Evolutionary conservation across 257 asterid species (phyloP).

Genomic region (Penstemon barbatus): DNA sequence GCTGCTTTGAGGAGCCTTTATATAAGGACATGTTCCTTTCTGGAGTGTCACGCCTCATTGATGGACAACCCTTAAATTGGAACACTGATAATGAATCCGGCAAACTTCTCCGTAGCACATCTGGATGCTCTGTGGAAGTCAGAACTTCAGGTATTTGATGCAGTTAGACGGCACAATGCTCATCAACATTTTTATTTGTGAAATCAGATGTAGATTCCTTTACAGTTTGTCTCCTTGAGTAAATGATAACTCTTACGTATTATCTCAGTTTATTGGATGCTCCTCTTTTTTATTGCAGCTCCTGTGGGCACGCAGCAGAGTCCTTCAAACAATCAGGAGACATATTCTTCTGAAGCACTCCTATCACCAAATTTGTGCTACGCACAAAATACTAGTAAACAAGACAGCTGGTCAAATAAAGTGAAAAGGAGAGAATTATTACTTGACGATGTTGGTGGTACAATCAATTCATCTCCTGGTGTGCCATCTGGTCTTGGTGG

Average conservation of each 20-base stretch:
- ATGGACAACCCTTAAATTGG: constrained; percentile 48
- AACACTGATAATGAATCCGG: constrained; percentile 54
- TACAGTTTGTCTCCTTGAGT: constrained; percentile 6
- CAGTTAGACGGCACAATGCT: constrained; percentile 19
- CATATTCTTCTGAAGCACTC: constrained; percentile 50
- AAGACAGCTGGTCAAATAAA: constrained; percentile 59
- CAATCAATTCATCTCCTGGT: constrained; percentile 42
- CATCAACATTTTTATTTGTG: constrained; percentile 18
- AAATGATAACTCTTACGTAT: constrained; percentile 7
- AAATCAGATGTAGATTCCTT: constrained; percentile 16
- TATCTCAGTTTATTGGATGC: constrained; percentile 24
- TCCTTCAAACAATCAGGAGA: constrained; percentile 53
- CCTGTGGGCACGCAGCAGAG: constrained; percentile 65
- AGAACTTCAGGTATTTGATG: constrained; percentile 64
- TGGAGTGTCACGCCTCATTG: constrained; percentile 53
- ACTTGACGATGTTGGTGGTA: constrained; percentile 72
- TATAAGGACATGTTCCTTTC: constrained; percentile 69
- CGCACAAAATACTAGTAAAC: constrained; percentile 49
- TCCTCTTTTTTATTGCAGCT: constrained; percentile 47
- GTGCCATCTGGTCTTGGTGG: constrained; percentile 56
- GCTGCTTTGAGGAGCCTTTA: constrained; percentile 75
- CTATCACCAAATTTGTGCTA: constrained; percentile 46
- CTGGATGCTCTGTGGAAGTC: constrained; percentile 56
- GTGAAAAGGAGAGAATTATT: constrained; percentile 66
- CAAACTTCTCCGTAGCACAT: constrained; percentile 46